phyloP scores from a whole-genome alignment of 805 yeast genomes.

The Nakazawaea wyomingensis region DNA sequence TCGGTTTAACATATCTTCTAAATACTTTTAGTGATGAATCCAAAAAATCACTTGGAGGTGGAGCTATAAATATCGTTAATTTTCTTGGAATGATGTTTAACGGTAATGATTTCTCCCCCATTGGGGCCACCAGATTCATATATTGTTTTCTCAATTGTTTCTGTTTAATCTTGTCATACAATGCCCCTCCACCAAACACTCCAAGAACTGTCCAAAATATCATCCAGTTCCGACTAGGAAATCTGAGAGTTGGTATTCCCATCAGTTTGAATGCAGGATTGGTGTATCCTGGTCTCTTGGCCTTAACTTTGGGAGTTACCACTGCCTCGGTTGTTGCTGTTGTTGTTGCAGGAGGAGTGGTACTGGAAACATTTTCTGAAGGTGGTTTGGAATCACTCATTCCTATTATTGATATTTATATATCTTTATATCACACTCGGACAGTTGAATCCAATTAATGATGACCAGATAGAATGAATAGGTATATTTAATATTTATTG shows the following conservation, averaged over 20 bases:
- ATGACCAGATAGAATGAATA: no score
- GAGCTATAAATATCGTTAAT: constrained; percentile 79
- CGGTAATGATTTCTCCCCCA: constrained; percentile 42
- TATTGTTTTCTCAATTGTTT: constrained; percentile 57
- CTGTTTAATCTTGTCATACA: constrained; percentile 76
- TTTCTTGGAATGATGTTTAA: constrained; percentile 62
- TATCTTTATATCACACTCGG: no score
- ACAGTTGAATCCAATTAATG: no score
- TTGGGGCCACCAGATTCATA: constrained; percentile 51
- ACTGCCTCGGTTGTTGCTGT: no score
- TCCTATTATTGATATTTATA: background rate
- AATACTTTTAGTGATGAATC: constrained; percentile 70
- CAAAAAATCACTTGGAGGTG: constrained; percentile 93
- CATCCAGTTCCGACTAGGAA: constrained; percentile 92
- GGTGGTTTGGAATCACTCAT: constrained; percentile 4
- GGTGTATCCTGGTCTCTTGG: constrained; percentile 32
- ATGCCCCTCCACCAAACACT: constrained; percentile 64
- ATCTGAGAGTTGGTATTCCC: constrained; percentile 72
- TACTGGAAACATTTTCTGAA: background rate
- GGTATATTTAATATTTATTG: no score
- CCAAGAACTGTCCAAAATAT: constrained; percentile 77
- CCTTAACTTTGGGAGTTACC: constrained; percentile 24
- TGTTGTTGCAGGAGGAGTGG: background rate
- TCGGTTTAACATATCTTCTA: constrained; percentile 78
- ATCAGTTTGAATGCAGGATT: constrained; percentile 81